Evolutionary conservation across 768 basidiomycete genomes (phyloP), one percentile per base, ranked within the genome.

Genomic region (Lactarius hatsudake): DNA sequence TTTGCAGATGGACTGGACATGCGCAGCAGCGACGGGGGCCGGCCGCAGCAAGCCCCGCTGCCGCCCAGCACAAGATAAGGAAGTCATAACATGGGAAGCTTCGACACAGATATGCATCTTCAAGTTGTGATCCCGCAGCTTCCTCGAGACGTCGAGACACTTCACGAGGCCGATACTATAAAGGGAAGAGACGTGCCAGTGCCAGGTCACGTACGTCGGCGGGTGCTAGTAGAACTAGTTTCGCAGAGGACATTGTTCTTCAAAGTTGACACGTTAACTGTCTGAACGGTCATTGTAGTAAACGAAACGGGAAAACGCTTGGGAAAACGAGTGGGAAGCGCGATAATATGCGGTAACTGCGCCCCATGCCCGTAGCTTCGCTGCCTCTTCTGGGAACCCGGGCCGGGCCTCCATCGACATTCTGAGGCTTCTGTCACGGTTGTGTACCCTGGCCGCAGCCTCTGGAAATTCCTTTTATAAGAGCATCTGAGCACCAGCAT

Each of bases 171-270:
- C 90, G 70, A 36, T 23, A 30, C 5, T 30, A 30, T 30, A 10
- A 63, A 40, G 55, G 45, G 32, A 56, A 5, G 42, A 54, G 34
- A 32, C 34, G 30, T 30, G 30, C 30, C 30, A n/a, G 26, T 28
- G 26, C 26, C 26, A 2, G 26, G 26, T 28, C 26, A 28, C 26
- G 2, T 28, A 30, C 30, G 3, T 6, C 5, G 30, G 30, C 30
- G 0, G 5, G 5, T 30, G 5, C 30, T 30, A 30, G 30, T 1
- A 90, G 76, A 17, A 81, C 74, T 2, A 80, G 73, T 74, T 93
- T 93, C 1, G 88, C 88, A 0, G 85, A 83, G 89, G 90, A 12
- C 87, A 0, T 81, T 74, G 75, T 93, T 93, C 77, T 90, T 92
- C 36, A 36, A 36, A 12, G 36, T 12, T 20, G 79, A 68, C 43